phyloP scores from a whole-genome alignment of 805 yeast species.

The Alloascoidea hylecoeti region DNA sequence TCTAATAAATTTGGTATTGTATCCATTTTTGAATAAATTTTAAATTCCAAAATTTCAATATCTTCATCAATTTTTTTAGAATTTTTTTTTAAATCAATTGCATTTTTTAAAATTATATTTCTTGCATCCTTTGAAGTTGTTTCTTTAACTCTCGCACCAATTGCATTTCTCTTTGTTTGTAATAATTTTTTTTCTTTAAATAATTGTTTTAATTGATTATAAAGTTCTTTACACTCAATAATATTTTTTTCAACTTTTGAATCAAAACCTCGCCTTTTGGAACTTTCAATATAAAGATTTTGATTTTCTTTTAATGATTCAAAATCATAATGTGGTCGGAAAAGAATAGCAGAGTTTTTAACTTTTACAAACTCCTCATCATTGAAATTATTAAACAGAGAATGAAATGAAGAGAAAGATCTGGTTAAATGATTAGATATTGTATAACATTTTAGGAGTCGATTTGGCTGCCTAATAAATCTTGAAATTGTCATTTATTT shows the following conservation, averaged over 20 bases:
- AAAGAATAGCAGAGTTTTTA: not conserved
- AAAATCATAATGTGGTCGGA: slow-evolving; percentile 19
- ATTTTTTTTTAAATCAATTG: slow-evolving; percentile 7
- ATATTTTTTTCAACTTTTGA: slow-evolving; percentile 11
- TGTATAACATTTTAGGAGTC: no score
- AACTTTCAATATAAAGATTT: slow-evolving; percentile 15
- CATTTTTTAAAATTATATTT: slow-evolving; percentile 4
- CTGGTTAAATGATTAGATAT: no score
- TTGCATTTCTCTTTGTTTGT: slow-evolving; percentile 10
- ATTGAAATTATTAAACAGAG: no score
- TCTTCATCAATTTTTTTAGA: slow-evolving; percentile 15
- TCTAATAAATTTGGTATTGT: slow-evolving; percentile 52
- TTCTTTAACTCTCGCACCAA: slow-evolving; percentile 15
- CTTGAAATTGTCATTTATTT: no score
- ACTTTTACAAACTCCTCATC: slow-evolving; percentile 1
- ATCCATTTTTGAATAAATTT: slow-evolving; percentile 26
- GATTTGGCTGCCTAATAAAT: no score
- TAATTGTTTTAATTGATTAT: slow-evolving; percentile 10
- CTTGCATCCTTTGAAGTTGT: slow-evolving; percentile 7
- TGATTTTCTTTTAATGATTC: slow-evolving; percentile 16
- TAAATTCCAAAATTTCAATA: slow-evolving; percentile 17
- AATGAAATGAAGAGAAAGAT: no score
- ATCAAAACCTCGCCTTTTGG: slow-evolving; percentile 18
- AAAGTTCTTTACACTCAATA: slow-evolving; percentile 12
- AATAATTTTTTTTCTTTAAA: slow-evolving; percentile 15